Conservation (phyloP, 2,329 filamentous ascomycete genomes). For the Trichoderma koningii region DNA sequence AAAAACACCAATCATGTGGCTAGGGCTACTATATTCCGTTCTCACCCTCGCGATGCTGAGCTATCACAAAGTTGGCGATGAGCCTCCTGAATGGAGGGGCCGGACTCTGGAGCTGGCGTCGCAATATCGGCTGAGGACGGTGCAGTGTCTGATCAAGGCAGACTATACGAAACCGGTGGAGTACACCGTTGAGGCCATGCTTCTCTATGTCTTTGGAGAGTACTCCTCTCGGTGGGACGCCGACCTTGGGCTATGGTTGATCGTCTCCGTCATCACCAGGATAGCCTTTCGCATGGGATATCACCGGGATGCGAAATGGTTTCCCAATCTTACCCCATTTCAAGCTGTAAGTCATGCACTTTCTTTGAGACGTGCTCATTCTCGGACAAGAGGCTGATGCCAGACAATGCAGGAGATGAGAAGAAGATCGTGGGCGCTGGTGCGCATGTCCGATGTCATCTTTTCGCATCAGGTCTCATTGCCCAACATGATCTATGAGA, state of each 20-base stretch:
- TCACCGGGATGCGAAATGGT: constrained; percentile 75
- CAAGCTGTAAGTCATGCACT: constrained; percentile 56
- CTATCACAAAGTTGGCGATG: constrained; percentile 77
- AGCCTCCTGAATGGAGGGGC: constrained; percentile 77
- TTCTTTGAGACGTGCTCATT: no score
- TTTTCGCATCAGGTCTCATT: constrained; percentile 75
- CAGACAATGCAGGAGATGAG: constrained; percentile 63
- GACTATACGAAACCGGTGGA: constrained; percentile 76
- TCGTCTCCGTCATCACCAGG: constrained; percentile 57
- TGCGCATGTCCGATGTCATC: constrained; percentile 72
- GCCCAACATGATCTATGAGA: constrained; percentile 69
- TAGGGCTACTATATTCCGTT: constrained; percentile 75
- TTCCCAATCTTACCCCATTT: constrained; percentile 70
- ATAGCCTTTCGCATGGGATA: constrained; percentile 71
- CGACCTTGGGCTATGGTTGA: constrained; percentile 66
- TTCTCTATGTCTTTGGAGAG: constrained; percentile 75
- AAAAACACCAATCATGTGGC: constrained; percentile 74
- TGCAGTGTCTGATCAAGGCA: constrained; percentile 73
- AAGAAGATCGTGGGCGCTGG: constrained; percentile 66
- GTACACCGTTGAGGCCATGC: constrained; percentile 76
- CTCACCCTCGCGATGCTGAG: constrained; percentile 77
- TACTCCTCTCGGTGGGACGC: constrained; percentile 73
- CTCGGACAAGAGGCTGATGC: background rate
- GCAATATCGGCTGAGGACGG: constrained; percentile 70
- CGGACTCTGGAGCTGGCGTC: constrained; percentile 60